Percentiles rank a stretch among this genome's conserved stretches.
Evolutionary conservation across 2,329 filamentous ascomycete species (phyloP).

Genomic region (Verticillium zaregamsianum): DNA sequence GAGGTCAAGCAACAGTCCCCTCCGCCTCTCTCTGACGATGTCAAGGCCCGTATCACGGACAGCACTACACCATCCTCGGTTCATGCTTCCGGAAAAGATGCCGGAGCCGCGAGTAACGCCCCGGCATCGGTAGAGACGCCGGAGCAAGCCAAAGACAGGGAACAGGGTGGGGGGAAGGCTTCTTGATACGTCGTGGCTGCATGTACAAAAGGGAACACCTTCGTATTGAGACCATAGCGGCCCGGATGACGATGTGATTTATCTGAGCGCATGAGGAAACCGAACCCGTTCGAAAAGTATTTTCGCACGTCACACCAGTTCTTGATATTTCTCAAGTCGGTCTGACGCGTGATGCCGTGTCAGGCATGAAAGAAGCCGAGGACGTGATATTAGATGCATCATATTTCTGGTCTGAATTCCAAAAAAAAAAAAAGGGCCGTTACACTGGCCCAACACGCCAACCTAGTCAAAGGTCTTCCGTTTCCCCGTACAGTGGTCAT

Average conservation of each 20-base stretch:
- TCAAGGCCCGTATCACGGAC: slow-evolving; percentile 35
- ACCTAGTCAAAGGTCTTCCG: no score
- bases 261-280: no score
- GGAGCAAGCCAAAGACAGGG: slow-evolving; percentile 50
- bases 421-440: no score
- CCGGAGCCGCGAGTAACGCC: slow-evolving; percentile 21
- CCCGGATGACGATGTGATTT: no score
- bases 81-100: slow-evolving; percentile 33
- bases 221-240: no score
- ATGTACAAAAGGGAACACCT: background rate
- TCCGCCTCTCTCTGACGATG: slow-evolving; percentile 34
- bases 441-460: no score
- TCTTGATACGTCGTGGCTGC: background rate
- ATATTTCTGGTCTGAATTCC: background rate
- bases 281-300: no score
- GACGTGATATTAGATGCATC: background rate
- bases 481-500: no score
- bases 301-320: no score
- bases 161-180: background rate
- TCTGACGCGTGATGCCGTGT: background rate
- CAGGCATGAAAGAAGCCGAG: slow-evolving; percentile 29
- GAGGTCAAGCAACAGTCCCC: slow-evolving; percentile 30
- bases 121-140: slow-evolving; percentile 45
- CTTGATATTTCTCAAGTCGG: no score
- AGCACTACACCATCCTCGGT: slow-evolving; percentile 18